Percentiles rank a stretch among this genome's conserved stretches.
Evolutionary conservation across 768 basidiomycete species (phyloP).

Genomic region (Hygrophorus pudorinus): DNA sequence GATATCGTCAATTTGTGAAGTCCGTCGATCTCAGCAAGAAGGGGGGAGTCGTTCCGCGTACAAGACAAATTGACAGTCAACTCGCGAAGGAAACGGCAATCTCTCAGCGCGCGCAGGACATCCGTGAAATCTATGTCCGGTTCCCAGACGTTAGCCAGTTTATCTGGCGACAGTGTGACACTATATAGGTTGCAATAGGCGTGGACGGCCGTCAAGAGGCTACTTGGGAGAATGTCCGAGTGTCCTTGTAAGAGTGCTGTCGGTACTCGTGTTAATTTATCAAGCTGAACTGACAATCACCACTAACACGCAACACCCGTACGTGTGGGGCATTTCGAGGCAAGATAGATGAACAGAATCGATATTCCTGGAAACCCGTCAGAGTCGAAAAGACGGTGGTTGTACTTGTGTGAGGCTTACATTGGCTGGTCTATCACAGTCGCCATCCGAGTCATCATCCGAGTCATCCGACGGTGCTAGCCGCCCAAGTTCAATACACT

Average conservation of each 20-base stretch:
- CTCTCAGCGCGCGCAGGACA: constrained; percentile 16
- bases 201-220: constrained; percentile 19
- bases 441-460: too few species aligned
- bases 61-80: constrained; percentile 29
- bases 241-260: constrained; percentile 10
- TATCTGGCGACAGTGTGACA: too few species aligned
- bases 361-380: not conserved
- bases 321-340: constrained; percentile 32
- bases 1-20: constrained; percentile 22
- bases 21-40: constrained; percentile 19
- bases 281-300: constrained; percentile 19
- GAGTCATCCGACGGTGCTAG: too few species aligned
- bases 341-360: constrained; percentile 28
- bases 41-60: constrained; percentile 21
- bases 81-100: constrained; percentile 14
- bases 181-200: constrained; percentile 24
- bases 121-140: constrained; percentile 24
- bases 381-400: not conserved
- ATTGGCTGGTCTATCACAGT: too few species aligned
- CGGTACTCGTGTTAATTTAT: constrained; percentile 2
- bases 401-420: too few species aligned
- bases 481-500: constrained; percentile 1
- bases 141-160: constrained; percentile 24
- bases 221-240: constrained; percentile 19
- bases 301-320: constrained; percentile 31